These are phyloP conservation scores for Bipolaris cookei DNA, from an alignment of 2,329 filamentous ascomycete genomes.

Conservation along the genomic window DNA sequence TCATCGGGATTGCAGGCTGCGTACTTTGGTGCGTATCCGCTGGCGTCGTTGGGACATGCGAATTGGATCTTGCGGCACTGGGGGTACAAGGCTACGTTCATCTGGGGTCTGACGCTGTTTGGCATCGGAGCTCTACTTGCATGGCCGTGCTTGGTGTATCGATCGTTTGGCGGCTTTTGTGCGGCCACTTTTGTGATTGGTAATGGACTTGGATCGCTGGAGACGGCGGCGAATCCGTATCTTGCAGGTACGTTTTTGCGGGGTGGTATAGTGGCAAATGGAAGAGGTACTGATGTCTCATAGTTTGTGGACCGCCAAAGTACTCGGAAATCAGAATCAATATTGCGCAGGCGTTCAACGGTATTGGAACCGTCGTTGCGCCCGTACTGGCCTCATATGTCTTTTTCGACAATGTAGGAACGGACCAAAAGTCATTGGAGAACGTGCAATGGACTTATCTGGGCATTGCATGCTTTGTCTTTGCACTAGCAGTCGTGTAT, in stretches of 20 bases:
- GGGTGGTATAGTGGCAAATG: no score
- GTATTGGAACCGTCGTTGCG: conserved; percentile 63
- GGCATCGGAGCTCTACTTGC: conserved; percentile 64
- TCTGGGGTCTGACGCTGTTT: conserved; percentile 61
- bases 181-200: conserved; percentile 64
- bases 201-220: conserved; percentile 60
- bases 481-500: conserved; percentile 63
- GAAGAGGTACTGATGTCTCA: not conserved
- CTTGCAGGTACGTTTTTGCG: conserved; percentile 13
- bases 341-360: conserved; percentile 65
- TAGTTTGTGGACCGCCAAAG: conserved; percentile 63
- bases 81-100: conserved; percentile 56
- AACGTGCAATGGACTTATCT: conserved; percentile 71
- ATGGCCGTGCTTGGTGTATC: conserved; percentile 63
- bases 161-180: conserved; percentile 66
- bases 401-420: conserved; percentile 64
- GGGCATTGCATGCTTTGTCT: conserved; percentile 66
- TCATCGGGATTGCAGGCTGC: conserved; percentile 57
- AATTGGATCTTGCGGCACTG: conserved; percentile 58
- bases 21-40: conserved; percentile 59
- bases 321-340: conserved; percentile 66
- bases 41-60: conserved; percentile 56
- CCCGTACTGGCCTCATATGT: conserved; percentile 66
- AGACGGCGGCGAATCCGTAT: conserved; percentile 64
- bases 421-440: conserved; percentile 57